A percentile compares a stretch with the other conserved stretches of the same genome.
These are phyloP conservation scores for Aspergillus nomiae DNA, from an alignment of 2,329 filamentous ascomycete genomes.

Conservation along the genomic window DNA sequence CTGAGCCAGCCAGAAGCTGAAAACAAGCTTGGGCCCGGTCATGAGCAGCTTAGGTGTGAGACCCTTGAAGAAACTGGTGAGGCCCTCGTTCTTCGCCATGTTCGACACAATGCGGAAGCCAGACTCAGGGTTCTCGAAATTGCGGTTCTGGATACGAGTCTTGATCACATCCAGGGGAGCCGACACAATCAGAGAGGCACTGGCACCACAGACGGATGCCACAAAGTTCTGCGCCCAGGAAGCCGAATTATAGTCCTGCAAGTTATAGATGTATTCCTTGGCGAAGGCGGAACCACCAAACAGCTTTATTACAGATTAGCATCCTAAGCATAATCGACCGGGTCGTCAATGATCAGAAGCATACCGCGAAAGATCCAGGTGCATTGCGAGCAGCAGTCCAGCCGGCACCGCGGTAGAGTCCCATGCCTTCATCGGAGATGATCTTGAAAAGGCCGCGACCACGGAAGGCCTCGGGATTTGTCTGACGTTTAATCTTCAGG, in stretches of 20 bases:
- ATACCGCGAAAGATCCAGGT: conserved; percentile 91
- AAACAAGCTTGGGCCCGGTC: conserved; percentile 98
- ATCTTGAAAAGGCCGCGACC: conserved; percentile 90
- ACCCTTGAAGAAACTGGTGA: conserved; percentile 93
- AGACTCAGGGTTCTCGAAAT: conserved; percentile 96
- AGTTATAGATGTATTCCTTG: conserved; percentile 91
- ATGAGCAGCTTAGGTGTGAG: conserved; percentile 96
- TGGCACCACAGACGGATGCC: conserved; percentile 91
- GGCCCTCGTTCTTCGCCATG: conserved; percentile 90
- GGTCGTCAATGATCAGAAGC: conserved; percentile 37
- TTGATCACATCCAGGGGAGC: conserved; percentile 97
- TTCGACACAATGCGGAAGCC: conserved; percentile 88
- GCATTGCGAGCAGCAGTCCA: conserved; percentile 98
- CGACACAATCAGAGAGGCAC: conserved; percentile 93
- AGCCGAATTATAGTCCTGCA: conserved; percentile 94
- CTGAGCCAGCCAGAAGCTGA: conserved; percentile 99
- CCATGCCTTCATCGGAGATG: conserved; percentile 89
- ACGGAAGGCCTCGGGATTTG: conserved; percentile 96
- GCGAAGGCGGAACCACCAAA: conserved; percentile 97
- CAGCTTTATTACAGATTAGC: conserved; percentile 58
- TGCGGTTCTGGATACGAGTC: conserved; percentile 96
- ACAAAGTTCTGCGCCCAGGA: conserved; percentile 96
- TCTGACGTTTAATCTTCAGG: conserved; percentile 99
- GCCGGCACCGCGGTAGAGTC: conserved; percentile 91
- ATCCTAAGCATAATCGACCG: background rate